Conservation (phyloP, 805 yeast genomes). For the Myxozyma mucilagina region DNA sequence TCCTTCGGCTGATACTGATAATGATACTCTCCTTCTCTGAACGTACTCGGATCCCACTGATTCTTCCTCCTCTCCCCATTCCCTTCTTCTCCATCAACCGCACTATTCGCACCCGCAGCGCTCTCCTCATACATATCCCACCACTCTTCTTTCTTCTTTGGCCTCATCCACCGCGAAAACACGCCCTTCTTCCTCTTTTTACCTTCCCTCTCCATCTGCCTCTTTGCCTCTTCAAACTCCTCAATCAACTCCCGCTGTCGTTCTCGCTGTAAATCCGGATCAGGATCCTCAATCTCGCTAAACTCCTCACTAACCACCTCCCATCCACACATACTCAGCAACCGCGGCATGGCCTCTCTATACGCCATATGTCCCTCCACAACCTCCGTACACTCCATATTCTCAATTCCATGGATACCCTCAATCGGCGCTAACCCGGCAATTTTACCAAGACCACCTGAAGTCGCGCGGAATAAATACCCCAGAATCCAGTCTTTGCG, state of each 20-base stretch:
- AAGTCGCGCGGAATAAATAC: conserved; percentile 89
- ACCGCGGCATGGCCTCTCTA: conserved; percentile 86
- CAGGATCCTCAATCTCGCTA: conserved; percentile 90
- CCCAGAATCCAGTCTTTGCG: conserved; percentile 95
- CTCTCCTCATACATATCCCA: conserved; percentile 48
- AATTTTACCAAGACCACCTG: conserved; percentile 90
- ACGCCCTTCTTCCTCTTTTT: conserved; percentile 42
- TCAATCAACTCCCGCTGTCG: conserved; percentile 71
- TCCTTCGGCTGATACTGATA: conserved; percentile 17
- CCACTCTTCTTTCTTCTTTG: conserved; percentile 56
- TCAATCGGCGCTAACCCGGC: conserved; percentile 84
- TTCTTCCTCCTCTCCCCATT: neutral
- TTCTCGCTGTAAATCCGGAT: conserved; percentile 79
- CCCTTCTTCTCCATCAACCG: neutral
- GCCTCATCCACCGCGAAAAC: conserved; percentile 46
- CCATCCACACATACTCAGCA: conserved; percentile 69
- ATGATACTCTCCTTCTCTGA: conserved; percentile 15
- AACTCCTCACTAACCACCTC: conserved; percentile 87
- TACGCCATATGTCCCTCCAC: conserved; percentile 98
- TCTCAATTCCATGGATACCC: conserved; percentile 64
- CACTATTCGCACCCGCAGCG: neutral
- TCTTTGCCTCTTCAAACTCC: conserved; percentile 85
- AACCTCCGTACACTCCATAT: conserved; percentile 78
- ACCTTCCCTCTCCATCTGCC: conserved; percentile 46
- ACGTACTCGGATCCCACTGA: conserved; percentile 18